A percentile compares a stretch with the other conserved stretches of the same genome.
Conservation (phyloP, 2,329 filamentous ascomycete species). For the Lachnum nothofagi region DNA sequence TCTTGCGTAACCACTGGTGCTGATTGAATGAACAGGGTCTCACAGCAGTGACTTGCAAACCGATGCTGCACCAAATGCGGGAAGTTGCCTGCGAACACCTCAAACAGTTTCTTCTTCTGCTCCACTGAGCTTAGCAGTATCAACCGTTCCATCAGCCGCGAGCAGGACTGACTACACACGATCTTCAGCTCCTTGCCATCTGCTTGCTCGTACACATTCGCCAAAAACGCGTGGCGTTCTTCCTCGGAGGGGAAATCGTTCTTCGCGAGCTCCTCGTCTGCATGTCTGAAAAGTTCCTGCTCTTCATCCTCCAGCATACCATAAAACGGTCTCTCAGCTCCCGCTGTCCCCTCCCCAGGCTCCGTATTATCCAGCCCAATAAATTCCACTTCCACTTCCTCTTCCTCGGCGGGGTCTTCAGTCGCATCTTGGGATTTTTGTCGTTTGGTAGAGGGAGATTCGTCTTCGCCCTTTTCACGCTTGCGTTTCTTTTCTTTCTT, state of each 20-base stretch:
- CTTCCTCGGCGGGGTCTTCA: constrained; percentile 11
- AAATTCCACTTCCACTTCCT: constrained; percentile 13
- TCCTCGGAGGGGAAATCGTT: constrained; percentile 80
- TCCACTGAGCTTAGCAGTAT: constrained; percentile 72
- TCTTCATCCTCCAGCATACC: constrained; percentile 89
- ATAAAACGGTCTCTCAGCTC: constrained; percentile 57
- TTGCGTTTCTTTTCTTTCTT: constrained; percentile 46
- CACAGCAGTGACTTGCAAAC: constrained; percentile 95
- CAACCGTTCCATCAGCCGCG: constrained; percentile 83
- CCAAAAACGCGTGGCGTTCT: constrained; percentile 65
- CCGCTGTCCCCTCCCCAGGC: constrained; percentile 18
- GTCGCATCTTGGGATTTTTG: constrained; percentile 30
- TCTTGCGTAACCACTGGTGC: constrained; percentile 76
- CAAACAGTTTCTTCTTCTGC: constrained; percentile 84
- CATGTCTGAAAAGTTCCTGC: constrained; percentile 89
- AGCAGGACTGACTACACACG: constrained; percentile 92
- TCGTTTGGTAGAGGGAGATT: constrained; percentile 35
- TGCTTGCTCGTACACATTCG: constrained; percentile 81
- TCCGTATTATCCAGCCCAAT: constrained; percentile 19
- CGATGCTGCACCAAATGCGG: constrained; percentile 86
- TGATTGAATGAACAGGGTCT: constrained; percentile 81
- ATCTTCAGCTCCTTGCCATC: constrained; percentile 92
- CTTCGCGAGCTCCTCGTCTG: constrained; percentile 82
- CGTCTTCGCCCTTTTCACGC: constrained; percentile 40
- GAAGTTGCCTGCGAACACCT: constrained; percentile 81